Base-by-base conservation (phyloP, 2,329 filamentous ascomycete species). In the Mycosphaerelloides madeirae region DNA sequence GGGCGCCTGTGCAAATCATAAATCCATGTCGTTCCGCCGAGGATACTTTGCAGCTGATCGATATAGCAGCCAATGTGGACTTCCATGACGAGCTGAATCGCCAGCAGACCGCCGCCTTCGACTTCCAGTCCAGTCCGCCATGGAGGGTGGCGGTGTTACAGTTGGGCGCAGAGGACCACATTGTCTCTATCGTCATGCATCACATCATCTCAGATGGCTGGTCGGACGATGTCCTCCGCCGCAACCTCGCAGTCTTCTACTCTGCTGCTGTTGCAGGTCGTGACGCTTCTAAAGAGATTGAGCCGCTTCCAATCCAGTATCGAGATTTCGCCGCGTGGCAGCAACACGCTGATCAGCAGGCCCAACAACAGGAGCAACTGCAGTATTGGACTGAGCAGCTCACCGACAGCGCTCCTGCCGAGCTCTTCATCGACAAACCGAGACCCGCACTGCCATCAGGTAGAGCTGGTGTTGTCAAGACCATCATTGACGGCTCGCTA, bases 161-260 rank as follows among this genome's bases (percentile, higher is more conserved):
- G n/a, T 12, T 39, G 7, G 31, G 34, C 14, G n/a, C 12, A 19
- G 41, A 44, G 3, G 34, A 48, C 9, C 41, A 40, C 32, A 32
- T 46, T 18, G 14, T 46, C 15, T 46, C 44, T 28, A 42, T 42
- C n/a, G 38, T 42, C 13, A 41, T 46, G 38, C 44, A 46, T 29
- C 44, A 46, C 38, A 37, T 42, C 32, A 38, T 42, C 12, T 46
- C 31, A 16, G 44, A 46, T 38, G 32, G 44, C 28, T 46, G 38
- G 38, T 46, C 44, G 6, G 28, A 29, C 14, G 32, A 43, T n/a
- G 29, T 46, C 12, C 22, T 46, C 2, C 32, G 44, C 11, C 31
- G 22, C 6, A 33, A 46, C 6, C 32, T 46, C 7, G 38, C 12
- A 19, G n/a, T 14, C 1, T 28, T 42, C 32, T 46, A 43, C 28